A percentile compares a stretch with the other conserved stretches of the same genome.
phyloP scores from a whole-genome alignment of 257 asterid species.

The Solanum arcanum region DNA sequence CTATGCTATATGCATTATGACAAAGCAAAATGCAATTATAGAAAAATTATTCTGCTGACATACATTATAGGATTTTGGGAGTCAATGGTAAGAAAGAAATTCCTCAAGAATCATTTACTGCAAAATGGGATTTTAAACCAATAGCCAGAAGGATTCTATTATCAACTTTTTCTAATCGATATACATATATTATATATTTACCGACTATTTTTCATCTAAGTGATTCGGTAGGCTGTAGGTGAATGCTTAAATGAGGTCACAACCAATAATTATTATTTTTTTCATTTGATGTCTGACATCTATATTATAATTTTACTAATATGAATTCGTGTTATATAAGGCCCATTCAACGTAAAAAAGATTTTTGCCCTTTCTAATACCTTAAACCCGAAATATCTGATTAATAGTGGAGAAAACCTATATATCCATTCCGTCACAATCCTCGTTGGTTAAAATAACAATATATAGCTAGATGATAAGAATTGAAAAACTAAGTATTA shows the following conservation, averaged over 20 bases:
- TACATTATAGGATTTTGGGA: neutral
- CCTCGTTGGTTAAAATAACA: neutral
- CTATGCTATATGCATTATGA: neutral
- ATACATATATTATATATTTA: neutral
- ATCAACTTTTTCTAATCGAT: neutral
- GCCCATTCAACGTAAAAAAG: neutral
- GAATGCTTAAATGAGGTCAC: neutral
- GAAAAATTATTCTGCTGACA: neutral
- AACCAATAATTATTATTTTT: too few relatives aligned
- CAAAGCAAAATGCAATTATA: neutral
- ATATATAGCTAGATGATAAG: neutral
- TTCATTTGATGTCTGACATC: too few relatives aligned
- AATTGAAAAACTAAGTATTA: neutral
- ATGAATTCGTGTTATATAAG: neutral
- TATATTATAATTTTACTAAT: neutral
- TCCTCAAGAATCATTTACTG: neutral
- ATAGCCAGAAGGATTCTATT: neutral
- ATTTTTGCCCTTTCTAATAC: rapidly evolving
- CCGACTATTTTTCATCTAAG: neutral
- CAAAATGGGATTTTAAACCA: neutral
- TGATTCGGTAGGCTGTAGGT: neutral
- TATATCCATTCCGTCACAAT: neutral
- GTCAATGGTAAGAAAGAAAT: neutral
- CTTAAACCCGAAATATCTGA: neutral
- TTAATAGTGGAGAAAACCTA: neutral